phyloP scores from a whole-genome alignment of 2,329 filamentous ascomycete species.

The Periconia sp. region DNA sequence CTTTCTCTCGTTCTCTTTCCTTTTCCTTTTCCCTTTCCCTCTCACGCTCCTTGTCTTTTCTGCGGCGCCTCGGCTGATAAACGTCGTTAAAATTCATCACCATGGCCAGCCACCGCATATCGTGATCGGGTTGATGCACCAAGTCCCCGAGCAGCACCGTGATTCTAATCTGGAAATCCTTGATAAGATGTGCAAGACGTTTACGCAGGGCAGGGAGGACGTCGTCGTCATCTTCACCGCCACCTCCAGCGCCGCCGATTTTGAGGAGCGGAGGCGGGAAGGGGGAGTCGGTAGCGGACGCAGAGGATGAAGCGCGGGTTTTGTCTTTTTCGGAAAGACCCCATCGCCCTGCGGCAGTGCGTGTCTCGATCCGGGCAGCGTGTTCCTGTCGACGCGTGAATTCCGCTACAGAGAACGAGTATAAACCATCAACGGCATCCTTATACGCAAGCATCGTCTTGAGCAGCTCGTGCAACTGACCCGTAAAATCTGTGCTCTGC shows the following conservation, averaged over 20 bases:
- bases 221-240: slow-evolving; percentile 54
- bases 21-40: slow-evolving; percentile 28
- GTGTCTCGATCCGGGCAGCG: slow-evolving; percentile 69
- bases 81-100: slow-evolving; percentile 99
- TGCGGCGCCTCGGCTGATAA: slow-evolving; percentile 75
- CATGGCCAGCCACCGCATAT: slow-evolving; percentile 93
- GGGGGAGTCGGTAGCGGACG: slow-evolving; percentile 44
- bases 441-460: slow-evolving; percentile 93
- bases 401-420: slow-evolving; percentile 92
- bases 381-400: slow-evolving; percentile 89
- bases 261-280: slow-evolving; percentile 45
- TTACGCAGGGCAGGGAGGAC: slow-evolving; percentile 76
- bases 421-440: slow-evolving; percentile 89
- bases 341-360: slow-evolving; percentile 66
- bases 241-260: slow-evolving; percentile 33
- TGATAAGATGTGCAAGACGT: slow-evolving; percentile 70
- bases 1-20: slow-evolving; percentile 7
- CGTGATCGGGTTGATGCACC: slow-evolving; percentile 88
- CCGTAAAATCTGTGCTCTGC: slow-evolving; percentile 71
- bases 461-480: slow-evolving; percentile 87
- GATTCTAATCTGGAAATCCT: slow-evolving; percentile 75
- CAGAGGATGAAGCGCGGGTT: slow-evolving; percentile 19
- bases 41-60: slow-evolving; percentile 46
- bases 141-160: slow-evolving; percentile 85
- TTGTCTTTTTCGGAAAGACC: slow-evolving; percentile 59